These are phyloP conservation scores for Phaffia rhodozyma DNA, from an alignment of 1,284 basidiomycete species.

Conservation along the genomic window DNA sequence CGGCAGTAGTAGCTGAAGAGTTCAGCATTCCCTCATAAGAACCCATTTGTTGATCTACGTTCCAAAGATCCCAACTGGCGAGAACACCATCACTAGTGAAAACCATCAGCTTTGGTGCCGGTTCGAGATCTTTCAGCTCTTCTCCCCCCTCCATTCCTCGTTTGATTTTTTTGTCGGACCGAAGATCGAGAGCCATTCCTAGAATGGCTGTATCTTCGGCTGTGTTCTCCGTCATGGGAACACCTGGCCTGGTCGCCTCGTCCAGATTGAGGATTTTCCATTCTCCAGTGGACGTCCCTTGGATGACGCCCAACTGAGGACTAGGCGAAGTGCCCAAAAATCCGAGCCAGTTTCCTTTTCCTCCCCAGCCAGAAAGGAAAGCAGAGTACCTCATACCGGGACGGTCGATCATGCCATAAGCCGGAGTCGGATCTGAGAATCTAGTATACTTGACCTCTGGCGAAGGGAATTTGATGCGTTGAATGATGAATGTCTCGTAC, in stretches of 20 bases:
- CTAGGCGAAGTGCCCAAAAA: constrained; percentile 39
- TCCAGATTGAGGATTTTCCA: constrained; percentile 41
- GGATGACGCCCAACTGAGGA: constrained; percentile 34
- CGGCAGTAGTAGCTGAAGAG: not conserved
- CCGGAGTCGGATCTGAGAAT: constrained; percentile 35
- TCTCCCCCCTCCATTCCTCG: constrained; percentile 38
- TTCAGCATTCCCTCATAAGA: constrained; percentile 36
- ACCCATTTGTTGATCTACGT: constrained; percentile 30
- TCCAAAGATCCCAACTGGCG: constrained; percentile 39
- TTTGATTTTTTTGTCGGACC: constrained; percentile 33
- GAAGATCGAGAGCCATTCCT: constrained; percentile 41
- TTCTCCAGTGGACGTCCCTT: constrained; percentile 24
- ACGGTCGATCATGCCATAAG: constrained; percentile 33
- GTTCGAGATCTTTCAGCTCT: constrained; percentile 36
- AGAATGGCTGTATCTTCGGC: constrained; percentile 39
- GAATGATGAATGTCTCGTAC: constrained; percentile 31
- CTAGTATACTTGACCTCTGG: constrained; percentile 28
- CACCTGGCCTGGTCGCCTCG: constrained; percentile 39
- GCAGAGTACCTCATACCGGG: constrained; percentile 32
- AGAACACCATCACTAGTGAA: constrained; percentile 42
- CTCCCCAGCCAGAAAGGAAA: constrained; percentile 34
- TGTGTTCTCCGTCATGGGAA: constrained; percentile 37
- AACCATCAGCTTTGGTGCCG: constrained; percentile 38
- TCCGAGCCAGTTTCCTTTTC: constrained; percentile 29
- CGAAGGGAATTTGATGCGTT: constrained; percentile 26